phyloP scores from a whole-genome alignment of 2,329 filamentous ascomycete genomes.

The Fusarium transvaalense region DNA sequence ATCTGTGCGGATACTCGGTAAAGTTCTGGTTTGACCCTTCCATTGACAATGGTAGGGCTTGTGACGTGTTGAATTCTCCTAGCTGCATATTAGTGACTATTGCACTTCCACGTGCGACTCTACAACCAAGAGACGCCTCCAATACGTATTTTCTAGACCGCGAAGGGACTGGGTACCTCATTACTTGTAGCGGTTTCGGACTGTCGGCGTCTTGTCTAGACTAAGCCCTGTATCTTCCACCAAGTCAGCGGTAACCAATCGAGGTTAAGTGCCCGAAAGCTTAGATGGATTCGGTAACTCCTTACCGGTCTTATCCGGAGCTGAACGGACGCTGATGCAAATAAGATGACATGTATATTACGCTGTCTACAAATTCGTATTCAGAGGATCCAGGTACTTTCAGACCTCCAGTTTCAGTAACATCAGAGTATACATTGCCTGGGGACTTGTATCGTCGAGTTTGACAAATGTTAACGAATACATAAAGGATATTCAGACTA shows the following conservation, averaged over 20 bases:
- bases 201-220: constrained; percentile 25
- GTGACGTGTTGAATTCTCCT: neutral
- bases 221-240: constrained; percentile 22
- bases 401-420: no score
- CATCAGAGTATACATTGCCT: neutral
- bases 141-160: neutral
- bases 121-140: neutral
- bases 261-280: neutral
- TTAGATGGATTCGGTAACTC: neutral
- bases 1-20: neutral
- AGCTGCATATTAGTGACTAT: neutral
- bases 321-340: constrained; percentile 1
- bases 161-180: neutral
- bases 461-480: neutral
- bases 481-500: neutral
- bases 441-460: neutral
- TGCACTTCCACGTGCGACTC: neutral
- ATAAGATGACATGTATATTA: neutral
- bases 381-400: neutral
- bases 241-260: constrained; percentile 10
- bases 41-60: neutral
- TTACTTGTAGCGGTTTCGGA: neutral
- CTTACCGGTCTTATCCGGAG: constrained; percentile 1
- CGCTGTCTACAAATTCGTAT: neutral
- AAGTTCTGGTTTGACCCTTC: neutral